Base-by-base conservation (phyloP, 2,329 filamentous ascomycete species). In the Neurospora crassa region DNA sequence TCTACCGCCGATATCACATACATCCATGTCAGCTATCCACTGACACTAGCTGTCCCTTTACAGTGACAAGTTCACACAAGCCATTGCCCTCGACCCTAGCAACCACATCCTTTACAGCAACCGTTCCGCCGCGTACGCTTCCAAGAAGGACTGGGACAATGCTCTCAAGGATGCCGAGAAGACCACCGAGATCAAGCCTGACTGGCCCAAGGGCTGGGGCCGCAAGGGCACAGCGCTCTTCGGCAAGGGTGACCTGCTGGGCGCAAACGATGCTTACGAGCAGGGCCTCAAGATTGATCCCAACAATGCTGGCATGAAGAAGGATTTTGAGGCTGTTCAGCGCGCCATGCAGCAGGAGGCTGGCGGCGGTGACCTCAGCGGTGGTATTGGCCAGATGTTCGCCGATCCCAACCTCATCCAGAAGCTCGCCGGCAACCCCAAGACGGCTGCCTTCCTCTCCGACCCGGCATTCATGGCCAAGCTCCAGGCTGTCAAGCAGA, bases 21-120 rank as follows among this genome's bases (percentile, higher is more conserved):
- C 7, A 8, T n/a, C 41, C 34, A 8, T 29, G 68, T 69, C 12
- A 3, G 41, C 8, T 29, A 45, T 16, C 40, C 67, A 43, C 20
- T 11, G 71, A 29, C 34, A 37, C 75, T 78, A 43, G 78, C 73
- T 5, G 40, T 5, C 68, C 68, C 45, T 71, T 75, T 53, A 72
- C 77, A 97, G 95, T 81, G 91, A 94, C 76, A 96, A 97, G 80
- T 99, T 99, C 83, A 92, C 94, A 71, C 88, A 97, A 83, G 96
- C 96, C 69, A 97, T 99, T 79, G 91, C 89, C 71, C 83, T 97
- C 78, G 92, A 97, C 74, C 91, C 94, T 68, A 84, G 86, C 73
- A 99, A 99, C 82, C 96, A 99, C 82, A 95, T 99, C 76, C 91
- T 99, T 71, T 99, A 95, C 87, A 98, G 94, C 79, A 99, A 99